Percentiles rank a stretch among this genome's conserved stretches.
Conservation (phyloP, 2,329 filamentous ascomycete genomes). For the Nectriaceae sp. region DNA sequence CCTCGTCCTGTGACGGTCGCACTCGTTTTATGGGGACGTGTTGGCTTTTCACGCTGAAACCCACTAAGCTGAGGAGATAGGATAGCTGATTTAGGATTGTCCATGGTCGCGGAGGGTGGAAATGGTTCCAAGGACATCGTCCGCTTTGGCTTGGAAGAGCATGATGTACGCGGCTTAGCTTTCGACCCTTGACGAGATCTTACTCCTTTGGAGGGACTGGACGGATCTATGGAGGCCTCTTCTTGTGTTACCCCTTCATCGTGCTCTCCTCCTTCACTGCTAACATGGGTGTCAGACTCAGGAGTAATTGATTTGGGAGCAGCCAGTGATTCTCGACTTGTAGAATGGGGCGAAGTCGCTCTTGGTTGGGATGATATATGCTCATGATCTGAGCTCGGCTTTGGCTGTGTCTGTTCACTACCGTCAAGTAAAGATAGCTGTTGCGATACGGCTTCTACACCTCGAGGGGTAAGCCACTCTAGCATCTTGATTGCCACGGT, state of each 20-base stretch:
- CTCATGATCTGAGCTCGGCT: not conserved
- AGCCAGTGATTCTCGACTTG: not conserved
- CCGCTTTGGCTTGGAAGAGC: constrained; percentile 31
- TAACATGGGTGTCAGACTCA: not conserved
- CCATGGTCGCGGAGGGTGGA: constrained; percentile 24
- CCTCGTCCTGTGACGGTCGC: constrained; percentile 26
- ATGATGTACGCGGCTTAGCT: constrained; percentile 11
- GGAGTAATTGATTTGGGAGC: not conserved
- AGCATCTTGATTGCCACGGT: constrained; percentile 70
- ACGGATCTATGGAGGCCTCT: constrained; percentile 5
- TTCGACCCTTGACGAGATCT: constrained; percentile 14
- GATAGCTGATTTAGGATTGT: constrained; percentile 33
- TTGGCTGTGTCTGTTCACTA: not conserved
- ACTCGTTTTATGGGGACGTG: constrained; percentile 32
- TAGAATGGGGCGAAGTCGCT: not conserved
- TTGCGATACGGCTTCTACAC: constrained; percentile 50
- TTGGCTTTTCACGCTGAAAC: constrained; percentile 37
- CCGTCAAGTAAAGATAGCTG: constrained; percentile 28
- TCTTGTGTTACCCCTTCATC: not conserved
- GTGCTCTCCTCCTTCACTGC: not conserved
- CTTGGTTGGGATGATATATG: not conserved
- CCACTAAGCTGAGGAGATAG: constrained; percentile 32
- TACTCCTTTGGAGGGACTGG: constrained; percentile 1
- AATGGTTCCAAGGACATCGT: constrained; percentile 34
- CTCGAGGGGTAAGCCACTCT: constrained; percentile 67